Base-by-base conservation (phyloP, 1,284 basidiomycete genomes). In the Cystobasidium slooffiae region DNA sequence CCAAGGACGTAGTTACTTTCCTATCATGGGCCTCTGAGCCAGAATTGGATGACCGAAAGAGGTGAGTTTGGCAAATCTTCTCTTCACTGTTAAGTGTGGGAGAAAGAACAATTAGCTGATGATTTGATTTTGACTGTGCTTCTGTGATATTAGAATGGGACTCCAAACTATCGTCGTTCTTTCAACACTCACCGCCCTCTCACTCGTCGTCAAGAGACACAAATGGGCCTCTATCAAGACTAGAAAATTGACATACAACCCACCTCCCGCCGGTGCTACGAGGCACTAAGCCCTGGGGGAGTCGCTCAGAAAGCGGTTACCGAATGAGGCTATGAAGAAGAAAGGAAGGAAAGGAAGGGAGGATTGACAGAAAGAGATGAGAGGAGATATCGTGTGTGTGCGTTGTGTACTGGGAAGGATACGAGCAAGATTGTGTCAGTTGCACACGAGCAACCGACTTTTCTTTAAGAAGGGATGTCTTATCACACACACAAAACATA, bases 1-100 rank as follows among this genome's bases (percentile, higher is more conserved):
- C 97, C 79, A 99, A 99, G 88, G 97, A 99, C 81, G 94, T 99
- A 65, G 88, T 89, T 52, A 93, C 91, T 3, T 99, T 99, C 90
- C 85, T 99, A 75, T 88, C 78, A 12, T 84, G 82, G 80, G 80
- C 80, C 0, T 76, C 96, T 75, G 97, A 99, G 84, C 97, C 97
- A 39, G 97, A 99, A 84, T 93, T 96, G 82, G 97, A 99, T 83
- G 90, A 95, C 82, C 88, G 97, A 82, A 99, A 99, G 88, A 93
- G 94, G 87, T 68, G 55, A 43, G 66, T 58, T 5, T 22, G 31
- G 14, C 22, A 9, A 41, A 20, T 47, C 10, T 63, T 10, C 41
- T 12, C 44, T 63, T 47, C 20, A 61, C 24, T 18, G 90, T 90
- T 82, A n/a, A n/a, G n/a, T n/a, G n/a, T n/a, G n/a, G n/a, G n/a